phyloP scores from a whole-genome alignment of 148 eudicot genomes.

The Amaranthus palmeri region DNA sequence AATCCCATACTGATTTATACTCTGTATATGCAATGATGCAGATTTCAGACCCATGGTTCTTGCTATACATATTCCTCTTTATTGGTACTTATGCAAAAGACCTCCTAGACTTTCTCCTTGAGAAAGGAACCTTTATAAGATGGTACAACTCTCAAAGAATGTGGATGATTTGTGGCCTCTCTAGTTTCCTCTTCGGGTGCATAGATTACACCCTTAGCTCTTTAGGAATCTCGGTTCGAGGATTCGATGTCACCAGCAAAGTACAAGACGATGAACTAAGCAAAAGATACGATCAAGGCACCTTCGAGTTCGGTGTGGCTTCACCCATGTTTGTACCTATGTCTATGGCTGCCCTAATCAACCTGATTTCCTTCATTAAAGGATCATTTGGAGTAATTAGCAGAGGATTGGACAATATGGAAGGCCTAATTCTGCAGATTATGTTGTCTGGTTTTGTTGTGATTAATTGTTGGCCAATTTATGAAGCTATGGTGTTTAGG shows the following conservation, averaged over 20 bases:
- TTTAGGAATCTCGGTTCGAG: slow-evolving; percentile 33
- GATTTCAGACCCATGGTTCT: slow-evolving; percentile 38
- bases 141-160: slow-evolving; percentile 72
- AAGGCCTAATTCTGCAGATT: slow-evolving; percentile 40
- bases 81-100: slow-evolving; percentile 46
- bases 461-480: slow-evolving; percentile 55
- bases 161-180: slow-evolving; percentile 48
- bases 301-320: slow-evolving; percentile 47
- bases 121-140: slow-evolving; percentile 31
- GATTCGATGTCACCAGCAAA: slow-evolving; percentile 55
- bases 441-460: slow-evolving; percentile 54
- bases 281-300: slow-evolving; percentile 53
- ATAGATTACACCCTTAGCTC: slow-evolving; percentile 28
- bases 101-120: slow-evolving; percentile 31
- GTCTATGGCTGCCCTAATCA: slow-evolving; percentile 42
- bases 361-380: slow-evolving; percentile 31
- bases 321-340: slow-evolving; percentile 57
- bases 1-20: no score
- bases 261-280: slow-evolving; percentile 35
- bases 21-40: slow-evolving; percentile 10
- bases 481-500: slow-evolving; percentile 57
- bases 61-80: slow-evolving; percentile 42
- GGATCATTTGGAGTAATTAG: slow-evolving; percentile 23
- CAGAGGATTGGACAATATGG: slow-evolving; percentile 14
- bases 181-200: slow-evolving; percentile 34